A percentile compares a stretch with the other conserved stretches of the same genome.
phyloP scores from a whole-genome alignment of 1,139 yeast genomes.

The Candida sojae region DNA sequence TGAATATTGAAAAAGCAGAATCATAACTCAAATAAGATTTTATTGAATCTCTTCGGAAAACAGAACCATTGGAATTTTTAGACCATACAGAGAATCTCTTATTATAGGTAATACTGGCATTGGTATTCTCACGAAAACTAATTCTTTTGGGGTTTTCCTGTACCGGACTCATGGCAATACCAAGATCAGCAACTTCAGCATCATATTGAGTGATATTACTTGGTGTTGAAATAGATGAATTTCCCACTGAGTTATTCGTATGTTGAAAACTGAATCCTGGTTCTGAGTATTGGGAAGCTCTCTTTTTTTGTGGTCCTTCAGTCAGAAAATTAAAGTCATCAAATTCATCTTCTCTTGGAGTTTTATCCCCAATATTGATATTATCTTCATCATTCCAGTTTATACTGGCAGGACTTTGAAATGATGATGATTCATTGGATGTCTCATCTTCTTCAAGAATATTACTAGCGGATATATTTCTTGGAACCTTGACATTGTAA shows the following conservation, averaged over 20 bases:
- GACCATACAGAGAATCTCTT: conserved; percentile 23
- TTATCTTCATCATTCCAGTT: conserved; percentile 46
- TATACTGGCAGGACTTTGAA: conserved; percentile 44
- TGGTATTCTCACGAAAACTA: conserved; percentile 25
- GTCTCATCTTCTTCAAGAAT: conserved; percentile 15
- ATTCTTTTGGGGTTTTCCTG: conserved; percentile 22
- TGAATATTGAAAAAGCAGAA: conserved; percentile 48
- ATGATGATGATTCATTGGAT: conserved; percentile 36
- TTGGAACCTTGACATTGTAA: conserved; percentile 11
- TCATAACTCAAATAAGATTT: conserved; percentile 59
- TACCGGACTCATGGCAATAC: conserved; percentile 47
- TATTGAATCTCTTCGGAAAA: conserved; percentile 36
- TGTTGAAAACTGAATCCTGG: conserved; percentile 16
- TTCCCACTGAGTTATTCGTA: conserved; percentile 22
- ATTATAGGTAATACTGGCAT: conserved; percentile 13
- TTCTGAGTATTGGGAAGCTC: conserved; percentile 11
- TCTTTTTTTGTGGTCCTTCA: conserved; percentile 3
- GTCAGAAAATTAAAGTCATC: conserved; percentile 11
- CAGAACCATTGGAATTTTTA: conserved; percentile 24
- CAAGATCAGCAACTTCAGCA: conserved; percentile 47
- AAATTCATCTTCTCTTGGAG: conserved; percentile 8
- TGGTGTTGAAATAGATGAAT: conserved; percentile 39
- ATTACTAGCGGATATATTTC: conserved; percentile 10
- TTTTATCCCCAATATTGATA: conserved; percentile 24
- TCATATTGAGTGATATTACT: conserved; percentile 44